These are phyloP conservation scores for Fusarium aywerte DNA, from an alignment of 2,329 filamentous ascomycete genomes.

Conservation along the genomic window DNA sequence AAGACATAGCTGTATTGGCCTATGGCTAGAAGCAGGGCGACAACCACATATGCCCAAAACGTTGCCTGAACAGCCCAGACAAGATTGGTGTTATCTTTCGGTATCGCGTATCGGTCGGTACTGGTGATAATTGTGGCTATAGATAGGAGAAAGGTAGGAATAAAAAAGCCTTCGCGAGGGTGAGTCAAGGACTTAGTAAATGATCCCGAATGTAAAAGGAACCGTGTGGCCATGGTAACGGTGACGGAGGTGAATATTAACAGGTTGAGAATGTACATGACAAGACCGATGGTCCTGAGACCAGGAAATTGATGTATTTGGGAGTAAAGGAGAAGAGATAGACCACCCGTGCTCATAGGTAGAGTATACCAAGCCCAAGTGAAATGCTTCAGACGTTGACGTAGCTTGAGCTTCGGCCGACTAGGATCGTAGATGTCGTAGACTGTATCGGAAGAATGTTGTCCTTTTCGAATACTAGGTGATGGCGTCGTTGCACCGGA, in stretches of 20 bases:
- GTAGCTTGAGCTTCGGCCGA: constrained; percentile 52
- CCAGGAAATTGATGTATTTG: constrained; percentile 73
- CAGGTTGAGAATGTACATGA: constrained; percentile 75
- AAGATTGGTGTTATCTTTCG: constrained; percentile 64
- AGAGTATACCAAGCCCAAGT: constrained; percentile 81
- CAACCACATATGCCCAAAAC: constrained; percentile 75
- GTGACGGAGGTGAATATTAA: constrained; percentile 69
- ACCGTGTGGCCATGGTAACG: constrained; percentile 66
- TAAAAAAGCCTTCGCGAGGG: constrained; percentile 75
- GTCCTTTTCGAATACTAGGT: background rate
- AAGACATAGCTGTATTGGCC: constrained; percentile 76
- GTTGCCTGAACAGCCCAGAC: constrained; percentile 67
- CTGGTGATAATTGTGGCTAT: constrained; percentile 74
- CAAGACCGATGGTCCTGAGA: constrained; percentile 69
- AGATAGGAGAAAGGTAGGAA: constrained; percentile 76
- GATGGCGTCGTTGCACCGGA: constrained; percentile 19
- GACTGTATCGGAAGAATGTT: background rate
- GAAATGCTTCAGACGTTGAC: constrained; percentile 65
- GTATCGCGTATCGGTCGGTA: constrained; percentile 72
- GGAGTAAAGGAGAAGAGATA: constrained; percentile 71
- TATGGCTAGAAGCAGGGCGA: constrained; percentile 69
- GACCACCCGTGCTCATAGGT: constrained; percentile 78
- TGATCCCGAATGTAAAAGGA: constrained; percentile 66
- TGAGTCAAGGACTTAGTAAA: constrained; percentile 68
- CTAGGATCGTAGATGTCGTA: constrained; percentile 32